Base-by-base conservation (phyloP, 2,329 filamentous ascomycete genomes). In the Phyllosticta capitalensis region DNA sequence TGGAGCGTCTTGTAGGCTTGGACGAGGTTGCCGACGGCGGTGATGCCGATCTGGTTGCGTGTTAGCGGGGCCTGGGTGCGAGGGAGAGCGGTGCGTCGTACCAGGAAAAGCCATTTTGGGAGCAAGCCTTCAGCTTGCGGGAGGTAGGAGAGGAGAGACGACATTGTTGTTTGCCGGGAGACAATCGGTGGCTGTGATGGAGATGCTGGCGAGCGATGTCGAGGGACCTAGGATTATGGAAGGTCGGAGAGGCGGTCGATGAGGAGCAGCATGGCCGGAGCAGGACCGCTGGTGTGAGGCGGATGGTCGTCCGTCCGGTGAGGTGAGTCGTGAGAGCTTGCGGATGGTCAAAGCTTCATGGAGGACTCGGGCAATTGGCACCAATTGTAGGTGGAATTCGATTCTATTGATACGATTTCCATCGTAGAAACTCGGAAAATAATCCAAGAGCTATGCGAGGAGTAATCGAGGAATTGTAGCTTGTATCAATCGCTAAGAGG, bases 11-110 rank as follows among this genome's bases (percentile, higher is more conserved):
- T 68, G 75, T 95, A 95, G 70, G 89, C 85, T 78, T 96, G 92
- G 53, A 95, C 71, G 38, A 85, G 88, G 79, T 99, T 99, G 68
- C 84, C 87, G 61, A 94, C 80, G 28, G 92, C 90, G 60, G 95
- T 82, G 60, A 91, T 70, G 60, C 90, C 90, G 70, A 95, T 82
- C 92, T 96, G 26, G 9, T 30, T 33, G 45, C 38, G 22, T 45
- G 54, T 68, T 50, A 22, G 19, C 52, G 48, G 58, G 21, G n/a
- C 38, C 21, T 20, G 19, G 9, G 12, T 14, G 10, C 9, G 30
- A 28, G 9, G 50, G 50, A 30, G 58, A 24, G 33, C 63, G 56
- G 21, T 30, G 17, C 26, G 22, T 48, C 77, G 54, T 76, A 87
- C 84, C 64, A 87, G 77, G 64, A 86, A 75, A 9, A 87, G 81